These are phyloP conservation scores for Barnettozyma sp. DNA, from an alignment of 805 yeast species.

Conservation along the genomic window DNA sequence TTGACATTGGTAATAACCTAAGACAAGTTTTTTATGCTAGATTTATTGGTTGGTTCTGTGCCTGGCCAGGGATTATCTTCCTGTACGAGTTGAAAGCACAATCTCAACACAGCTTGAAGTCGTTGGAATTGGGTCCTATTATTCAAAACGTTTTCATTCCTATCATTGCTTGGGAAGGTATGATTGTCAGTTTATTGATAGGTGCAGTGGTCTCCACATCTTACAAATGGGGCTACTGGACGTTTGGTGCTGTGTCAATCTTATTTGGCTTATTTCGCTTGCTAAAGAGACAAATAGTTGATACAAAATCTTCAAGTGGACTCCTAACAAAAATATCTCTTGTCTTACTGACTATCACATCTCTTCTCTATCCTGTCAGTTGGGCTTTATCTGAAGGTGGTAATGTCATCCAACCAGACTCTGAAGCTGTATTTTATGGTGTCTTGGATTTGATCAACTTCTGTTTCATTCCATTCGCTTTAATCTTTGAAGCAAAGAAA, in stretches of 20 bases:
- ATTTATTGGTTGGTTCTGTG: conserved; percentile 51
- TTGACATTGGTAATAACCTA: conserved; percentile 26
- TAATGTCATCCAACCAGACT: conserved; percentile 44
- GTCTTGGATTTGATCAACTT: conserved; percentile 41
- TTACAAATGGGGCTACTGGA: conserved; percentile 67
- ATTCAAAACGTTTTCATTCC: conserved; percentile 32
- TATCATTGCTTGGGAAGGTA: conserved; percentile 38
- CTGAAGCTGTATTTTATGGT: conserved; percentile 51
- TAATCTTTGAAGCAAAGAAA: conserved; percentile 18
- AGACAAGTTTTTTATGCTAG: conserved; percentile 53
- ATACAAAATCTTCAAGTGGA: conserved; percentile 9
- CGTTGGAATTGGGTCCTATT: conserved; percentile 15
- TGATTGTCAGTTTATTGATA: conserved; percentile 47
- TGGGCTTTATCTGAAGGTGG: conserved; percentile 55
- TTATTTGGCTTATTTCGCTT: conserved; percentile 31
- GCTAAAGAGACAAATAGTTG: conserved; percentile 24
- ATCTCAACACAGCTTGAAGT: conserved; percentile 15
- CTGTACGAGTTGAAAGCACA: conserved; percentile 25
- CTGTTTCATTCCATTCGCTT: conserved; percentile 34
- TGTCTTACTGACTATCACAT: conserved; percentile 28
- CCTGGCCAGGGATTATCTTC: conserved; percentile 39
- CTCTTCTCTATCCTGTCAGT: conserved; percentile 39
- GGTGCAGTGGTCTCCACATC: conserved; percentile 48
- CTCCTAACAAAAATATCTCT: conserved; percentile 9
- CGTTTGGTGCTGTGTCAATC: conserved; percentile 42